phyloP scores from a whole-genome alignment of 2,329 filamentous ascomycete species.

The Penicillium sp. region DNA sequence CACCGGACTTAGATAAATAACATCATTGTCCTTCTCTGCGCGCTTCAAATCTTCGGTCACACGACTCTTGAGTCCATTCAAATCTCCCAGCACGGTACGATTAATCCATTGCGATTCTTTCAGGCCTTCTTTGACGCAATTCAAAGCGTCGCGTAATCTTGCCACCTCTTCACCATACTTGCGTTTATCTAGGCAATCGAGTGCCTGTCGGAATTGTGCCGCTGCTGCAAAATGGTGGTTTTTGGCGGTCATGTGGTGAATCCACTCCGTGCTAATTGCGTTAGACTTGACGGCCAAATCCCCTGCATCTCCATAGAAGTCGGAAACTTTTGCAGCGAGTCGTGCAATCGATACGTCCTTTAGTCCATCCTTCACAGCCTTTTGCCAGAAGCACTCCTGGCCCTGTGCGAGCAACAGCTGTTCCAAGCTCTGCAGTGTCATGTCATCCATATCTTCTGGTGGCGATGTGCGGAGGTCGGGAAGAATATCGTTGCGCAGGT shows the following conservation, averaged over 20 bases:
- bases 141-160: conserved; percentile 75
- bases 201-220: conserved; percentile 87
- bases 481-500: conserved; percentile 74
- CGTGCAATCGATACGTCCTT: conserved; percentile 92
- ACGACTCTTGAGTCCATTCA: conserved; percentile 78
- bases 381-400: conserved; percentile 98
- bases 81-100: conserved; percentile 75
- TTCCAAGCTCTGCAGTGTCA: conserved; percentile 79
- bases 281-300: conserved; percentile 88
- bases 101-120: conserved; percentile 82
- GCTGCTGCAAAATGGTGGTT: conserved; percentile 96
- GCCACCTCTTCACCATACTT: conserved; percentile 96
- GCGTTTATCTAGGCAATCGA: conserved; percentile 87
- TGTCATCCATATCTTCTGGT: conserved; percentile 92
- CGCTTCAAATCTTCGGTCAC: conserved; percentile 86
- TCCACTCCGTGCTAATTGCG: conserved; percentile 90
- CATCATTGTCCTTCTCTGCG: conserved; percentile 93
- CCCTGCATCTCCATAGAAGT: conserved; percentile 80
- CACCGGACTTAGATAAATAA: conserved; percentile 85
- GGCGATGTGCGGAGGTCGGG: conserved; percentile 81
- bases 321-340: conserved; percentile 84
- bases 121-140: conserved; percentile 80
- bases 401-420: conserved; percentile 87
- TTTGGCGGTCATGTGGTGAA: conserved; percentile 95
- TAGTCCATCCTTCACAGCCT: conserved; percentile 88